Conservation (phyloP, 805 yeast species). For the Yarrowia porcina region DNA sequence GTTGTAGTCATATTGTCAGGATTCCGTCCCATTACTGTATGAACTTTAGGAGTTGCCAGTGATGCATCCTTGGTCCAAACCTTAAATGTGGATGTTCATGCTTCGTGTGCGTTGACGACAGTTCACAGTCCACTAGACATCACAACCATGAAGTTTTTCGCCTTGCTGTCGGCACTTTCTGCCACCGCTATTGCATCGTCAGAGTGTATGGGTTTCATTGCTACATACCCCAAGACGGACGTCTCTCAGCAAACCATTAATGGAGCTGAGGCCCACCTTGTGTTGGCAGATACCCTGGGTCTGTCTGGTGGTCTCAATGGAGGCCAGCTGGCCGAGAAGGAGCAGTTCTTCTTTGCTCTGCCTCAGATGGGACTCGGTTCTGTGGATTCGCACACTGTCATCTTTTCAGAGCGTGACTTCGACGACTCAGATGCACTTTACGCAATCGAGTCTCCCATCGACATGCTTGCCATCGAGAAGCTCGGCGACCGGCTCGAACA, state of each 20-base stretch:
- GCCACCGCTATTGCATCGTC: conserved; percentile 16
- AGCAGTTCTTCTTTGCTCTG: conserved; percentile 11
- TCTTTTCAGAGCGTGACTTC: background rate
- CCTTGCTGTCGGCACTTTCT: conserved; percentile 18
- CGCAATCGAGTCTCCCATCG: conserved; percentile 13
- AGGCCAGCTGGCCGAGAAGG: conserved; percentile 12
- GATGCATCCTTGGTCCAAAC: background rate
- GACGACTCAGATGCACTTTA: background rate
- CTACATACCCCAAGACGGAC: conserved; percentile 1
- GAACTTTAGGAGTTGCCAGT: background rate
- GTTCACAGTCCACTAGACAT: conserved; percentile 1
- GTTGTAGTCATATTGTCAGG: background rate
- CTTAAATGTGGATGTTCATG: background rate
- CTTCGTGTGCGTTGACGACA: conserved; percentile 23
- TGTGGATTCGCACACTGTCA: background rate
- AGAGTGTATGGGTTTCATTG: conserved; percentile 3
- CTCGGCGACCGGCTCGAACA: conserved; percentile 21
- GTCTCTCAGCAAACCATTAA: background rate
- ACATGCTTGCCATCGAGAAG: conserved; percentile 1
- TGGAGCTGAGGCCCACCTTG: conserved; percentile 18
- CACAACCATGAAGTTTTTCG: conserved; percentile 14
- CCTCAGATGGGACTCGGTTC: conserved; percentile 10
- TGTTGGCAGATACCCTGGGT: conserved; percentile 25
- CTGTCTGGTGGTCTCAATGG: conserved; percentile 18
- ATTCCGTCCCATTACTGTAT: too few relatives aligned